Evolutionary conservation across 805 yeast species (phyloP).

Genomic region (Starmerella powellii): DNA sequence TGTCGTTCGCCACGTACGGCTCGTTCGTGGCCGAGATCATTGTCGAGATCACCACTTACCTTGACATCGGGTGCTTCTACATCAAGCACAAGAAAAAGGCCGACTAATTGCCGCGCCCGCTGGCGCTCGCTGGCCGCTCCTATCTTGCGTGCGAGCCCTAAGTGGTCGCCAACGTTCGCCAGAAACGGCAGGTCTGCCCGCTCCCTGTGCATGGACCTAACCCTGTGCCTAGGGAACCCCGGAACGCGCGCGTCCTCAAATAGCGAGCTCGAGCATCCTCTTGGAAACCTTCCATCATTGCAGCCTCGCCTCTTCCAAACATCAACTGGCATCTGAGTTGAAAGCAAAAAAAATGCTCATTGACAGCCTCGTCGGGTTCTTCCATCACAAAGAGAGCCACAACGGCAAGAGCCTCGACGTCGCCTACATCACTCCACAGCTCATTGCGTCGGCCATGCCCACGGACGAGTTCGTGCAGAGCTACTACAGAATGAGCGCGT

Average conservation of each 20-base stretch:
- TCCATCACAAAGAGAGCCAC: slow-evolving; percentile 7
- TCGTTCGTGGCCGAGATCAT: slow-evolving; percentile 60
- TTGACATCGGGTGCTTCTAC: slow-evolving; percentile 74
- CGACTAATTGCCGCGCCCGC: background rate
- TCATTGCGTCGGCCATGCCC: slow-evolving; percentile 73
- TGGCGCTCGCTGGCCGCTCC: too few relatives aligned
- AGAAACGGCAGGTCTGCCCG: too few relatives aligned
- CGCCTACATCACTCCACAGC: slow-evolving; percentile 48
- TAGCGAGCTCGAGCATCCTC: too few relatives aligned
- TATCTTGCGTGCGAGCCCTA: too few relatives aligned
- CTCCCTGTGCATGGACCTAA: too few relatives aligned
- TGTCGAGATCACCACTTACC: slow-evolving; percentile 65
- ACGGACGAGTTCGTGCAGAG: slow-evolving; percentile 35
- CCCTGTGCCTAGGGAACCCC: too few relatives aligned
- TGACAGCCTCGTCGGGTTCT: slow-evolving; percentile 1
- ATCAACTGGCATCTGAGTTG: too few relatives aligned
- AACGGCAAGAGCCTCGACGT: slow-evolving; percentile 38
- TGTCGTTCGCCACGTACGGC: slow-evolving; percentile 53
- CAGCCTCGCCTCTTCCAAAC: too few relatives aligned
- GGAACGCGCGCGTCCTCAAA: too few relatives aligned
- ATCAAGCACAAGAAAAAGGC: slow-evolving; percentile 41
- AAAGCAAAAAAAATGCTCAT: background rate
- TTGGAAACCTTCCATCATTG: too few relatives aligned
- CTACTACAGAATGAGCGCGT: slow-evolving; percentile 42
- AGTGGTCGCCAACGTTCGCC: too few relatives aligned